Evolutionary conservation across 768 basidiomycete species (phyloP).

Genomic region (Panus rudis): DNA sequence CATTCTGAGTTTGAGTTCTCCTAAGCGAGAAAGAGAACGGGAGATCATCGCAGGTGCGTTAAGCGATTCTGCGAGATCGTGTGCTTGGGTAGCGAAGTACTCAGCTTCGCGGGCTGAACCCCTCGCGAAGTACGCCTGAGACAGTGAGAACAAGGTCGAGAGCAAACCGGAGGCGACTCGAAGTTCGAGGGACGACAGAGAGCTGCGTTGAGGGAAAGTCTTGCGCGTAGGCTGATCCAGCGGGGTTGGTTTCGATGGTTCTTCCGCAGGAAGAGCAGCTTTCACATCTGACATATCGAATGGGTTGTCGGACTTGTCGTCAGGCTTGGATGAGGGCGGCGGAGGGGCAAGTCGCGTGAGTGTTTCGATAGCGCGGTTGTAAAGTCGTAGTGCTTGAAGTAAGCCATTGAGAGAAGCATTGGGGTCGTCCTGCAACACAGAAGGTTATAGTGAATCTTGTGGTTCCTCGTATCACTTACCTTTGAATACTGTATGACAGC

Average conservation of each 20-base stretch:
- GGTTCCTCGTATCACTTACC: slow-evolving; percentile 32
- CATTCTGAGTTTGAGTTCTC: slow-evolving; percentile 64
- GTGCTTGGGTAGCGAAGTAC: slow-evolving; percentile 74
- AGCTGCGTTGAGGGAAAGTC: neutral
- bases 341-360: slow-evolving; percentile 51
- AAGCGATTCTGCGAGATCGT: slow-evolving; percentile 62
- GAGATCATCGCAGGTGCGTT: slow-evolving; percentile 59
- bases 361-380: slow-evolving; percentile 72
- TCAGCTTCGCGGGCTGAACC: slow-evolving; percentile 84
- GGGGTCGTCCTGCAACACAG: slow-evolving; percentile 47
- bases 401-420: slow-evolving; percentile 48
- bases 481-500: slow-evolving; percentile 61
- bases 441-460: slow-evolving; percentile 5
- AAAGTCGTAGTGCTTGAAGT: slow-evolving; percentile 68
- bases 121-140: slow-evolving; percentile 55
- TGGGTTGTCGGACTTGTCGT: slow-evolving; percentile 42
- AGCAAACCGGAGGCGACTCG: slow-evolving; percentile 68
- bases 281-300: slow-evolving; percentile 45
- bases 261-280: slow-evolving; percentile 34
- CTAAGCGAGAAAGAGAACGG: slow-evolving; percentile 59
- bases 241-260: slow-evolving; percentile 16
- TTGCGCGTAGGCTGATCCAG: slow-evolving; percentile 2
- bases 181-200: slow-evolving; percentile 48
- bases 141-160: slow-evolving; percentile 55
- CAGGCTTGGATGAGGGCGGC: slow-evolving; percentile 17